phyloP scores from a whole-genome alignment of 179 eudicot genomes.

The Beta lomatogona region DNA sequence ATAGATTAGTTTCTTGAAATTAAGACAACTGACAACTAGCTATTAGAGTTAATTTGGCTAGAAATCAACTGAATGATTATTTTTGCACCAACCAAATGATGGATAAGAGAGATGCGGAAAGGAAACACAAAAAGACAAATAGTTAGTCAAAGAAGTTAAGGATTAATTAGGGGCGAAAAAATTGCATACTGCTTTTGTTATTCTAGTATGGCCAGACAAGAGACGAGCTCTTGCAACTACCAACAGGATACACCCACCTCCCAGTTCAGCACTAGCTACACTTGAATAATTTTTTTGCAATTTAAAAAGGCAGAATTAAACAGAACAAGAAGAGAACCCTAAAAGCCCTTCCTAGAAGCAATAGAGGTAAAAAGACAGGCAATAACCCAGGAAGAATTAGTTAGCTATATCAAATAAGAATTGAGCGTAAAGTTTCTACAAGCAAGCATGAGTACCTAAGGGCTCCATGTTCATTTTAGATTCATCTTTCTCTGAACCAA shows the following conservation, averaged over 20 bases:
- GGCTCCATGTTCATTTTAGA: slow-evolving; percentile 50
- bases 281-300: neutral
- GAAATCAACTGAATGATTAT: neutral
- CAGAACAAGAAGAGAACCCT: slow-evolving; percentile 6
- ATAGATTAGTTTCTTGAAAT: neutral
- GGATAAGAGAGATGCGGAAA: neutral
- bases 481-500: slow-evolving; percentile 79
- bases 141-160: too few relatives aligned
- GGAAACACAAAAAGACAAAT: neutral
- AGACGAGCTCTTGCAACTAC: slow-evolving; percentile 10
- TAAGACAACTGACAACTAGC: neutral
- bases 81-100: slow-evolving; percentile 1
- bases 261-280: neutral
- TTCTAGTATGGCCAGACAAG: neutral
- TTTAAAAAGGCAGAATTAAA: neutral
- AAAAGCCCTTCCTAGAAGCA: slow-evolving; percentile 8
- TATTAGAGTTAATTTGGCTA: neutral
- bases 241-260: neutral
- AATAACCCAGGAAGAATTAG: slow-evolving; percentile 8
- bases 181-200: neutral
- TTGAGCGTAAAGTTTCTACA: slow-evolving; percentile 13
- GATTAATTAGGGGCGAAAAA: neutral
- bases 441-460: slow-evolving; percentile 49
- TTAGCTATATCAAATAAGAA: neutral
- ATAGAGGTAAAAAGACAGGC: slow-evolving; percentile 2